Percentiles rank a stretch among this genome's conserved stretches.
These are phyloP conservation scores for Tricharina praecox DNA, from an alignment of 495 filamentous ascomycete species.

Conservation along the genomic window DNA sequence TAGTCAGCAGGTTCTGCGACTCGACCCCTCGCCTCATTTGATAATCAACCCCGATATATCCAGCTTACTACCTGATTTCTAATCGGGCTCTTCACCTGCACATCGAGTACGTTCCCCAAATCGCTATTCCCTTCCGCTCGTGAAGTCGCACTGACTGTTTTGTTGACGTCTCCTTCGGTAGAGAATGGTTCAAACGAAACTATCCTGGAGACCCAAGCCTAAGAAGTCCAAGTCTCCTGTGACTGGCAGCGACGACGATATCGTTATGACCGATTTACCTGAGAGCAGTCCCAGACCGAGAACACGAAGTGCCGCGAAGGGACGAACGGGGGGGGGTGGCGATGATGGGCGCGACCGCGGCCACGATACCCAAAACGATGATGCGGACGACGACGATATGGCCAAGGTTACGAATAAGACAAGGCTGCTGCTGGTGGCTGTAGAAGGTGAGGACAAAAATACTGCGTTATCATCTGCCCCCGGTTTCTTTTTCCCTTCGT, in stretches of 20 bases:
- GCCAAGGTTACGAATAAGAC: not conserved
- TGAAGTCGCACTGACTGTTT: not conserved
- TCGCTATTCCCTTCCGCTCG: not conserved
- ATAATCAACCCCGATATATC: not conserved
- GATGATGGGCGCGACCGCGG: not conserved
- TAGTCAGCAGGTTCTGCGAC: no score
- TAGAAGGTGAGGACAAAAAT: conserved; percentile 12
- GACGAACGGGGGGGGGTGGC: conserved; percentile 6
- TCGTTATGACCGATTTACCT: conserved; percentile 2
- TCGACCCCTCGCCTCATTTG: no score
- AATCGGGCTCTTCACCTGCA: not conserved
- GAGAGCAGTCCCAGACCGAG: not conserved
- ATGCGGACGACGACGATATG: conserved; percentile 9
- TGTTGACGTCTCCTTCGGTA: not conserved
- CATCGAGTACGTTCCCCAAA: not conserved
- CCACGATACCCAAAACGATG: not conserved
- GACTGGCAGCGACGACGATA: not conserved
- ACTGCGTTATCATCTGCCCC: no score
- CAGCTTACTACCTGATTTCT: not conserved
- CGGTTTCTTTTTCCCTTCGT: no score
- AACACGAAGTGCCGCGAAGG: no score
- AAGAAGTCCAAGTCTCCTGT: not conserved
- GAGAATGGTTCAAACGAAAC: not conserved
- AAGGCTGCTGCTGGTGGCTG: conserved; percentile 21
- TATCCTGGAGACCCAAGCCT: not conserved